Base-by-base conservation (phyloP, 495 filamentous ascomycete genomes). In the Trichoderma asperelloides region DNA sequence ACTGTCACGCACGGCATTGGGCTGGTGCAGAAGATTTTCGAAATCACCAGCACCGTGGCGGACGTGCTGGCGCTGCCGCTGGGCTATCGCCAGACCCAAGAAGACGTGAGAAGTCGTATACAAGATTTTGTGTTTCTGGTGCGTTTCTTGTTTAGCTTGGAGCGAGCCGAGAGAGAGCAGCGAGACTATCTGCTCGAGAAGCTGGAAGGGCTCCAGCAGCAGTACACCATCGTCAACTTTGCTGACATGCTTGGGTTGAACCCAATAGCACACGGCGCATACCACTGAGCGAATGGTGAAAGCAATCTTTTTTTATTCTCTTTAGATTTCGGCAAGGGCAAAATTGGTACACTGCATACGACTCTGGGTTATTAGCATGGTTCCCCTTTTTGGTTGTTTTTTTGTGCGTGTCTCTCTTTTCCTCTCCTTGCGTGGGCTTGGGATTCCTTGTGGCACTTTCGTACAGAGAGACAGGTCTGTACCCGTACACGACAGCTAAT, bases 1-100 rank as follows among this genome's bases (percentile, higher is more conserved):
- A 65, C 65, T 18, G 67, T 43, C 37, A 30, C 40, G 15, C 62
- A 68, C 67, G 62, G 67, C 27, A 64, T 43, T 21, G 67, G 67
- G 9, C 47, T 68, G 30, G 30, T 68, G 37, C 67, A 68, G 62
- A 68, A 68, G 67, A 30, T 68, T 3, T 68, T 68, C 41, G 67
- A 68, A 33, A 64, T 68, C 25, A 57, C 63, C 12, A 68, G 28
- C 45, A 68, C 67, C 6, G 47, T 64, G 23, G 67, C 67, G 13
- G 67, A 68, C n/a, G 67, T 68, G n/a, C 30, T 68, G 9, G 67
- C 62, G 28, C 45, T 68, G 40, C 64, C 64, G 41, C 41, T 45
- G 23, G 18, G 64, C 21, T 30, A 49, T 21, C 25, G 64, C 64
- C 39, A 65, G 64, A 28, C 40, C 2, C 13, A 30, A 30, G 64